Evolutionary conservation across 2,329 filamentous ascomycete genomes (phyloP).

Genomic region (Blastomyces parvus): DNA sequence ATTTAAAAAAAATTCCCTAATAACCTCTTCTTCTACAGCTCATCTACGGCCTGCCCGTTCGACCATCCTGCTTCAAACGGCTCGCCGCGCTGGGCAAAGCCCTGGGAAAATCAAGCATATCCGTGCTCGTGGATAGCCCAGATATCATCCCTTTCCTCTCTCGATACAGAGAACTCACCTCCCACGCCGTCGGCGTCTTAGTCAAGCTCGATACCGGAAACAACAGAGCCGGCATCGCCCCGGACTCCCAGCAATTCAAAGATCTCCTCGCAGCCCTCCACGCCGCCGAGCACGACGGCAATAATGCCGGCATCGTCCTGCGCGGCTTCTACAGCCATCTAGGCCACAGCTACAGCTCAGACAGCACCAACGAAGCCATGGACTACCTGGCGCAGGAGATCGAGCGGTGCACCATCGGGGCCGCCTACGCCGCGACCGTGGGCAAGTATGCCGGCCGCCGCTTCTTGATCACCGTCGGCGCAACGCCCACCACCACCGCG

Average conservation of each 20-base stretch:
- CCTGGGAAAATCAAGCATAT: constrained; percentile 49
- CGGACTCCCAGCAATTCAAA: constrained; percentile 33
- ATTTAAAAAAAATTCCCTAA: background rate
- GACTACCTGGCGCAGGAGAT: constrained; percentile 53
- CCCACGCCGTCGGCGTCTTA: constrained; percentile 45
- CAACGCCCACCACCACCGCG: constrained; percentile 62
- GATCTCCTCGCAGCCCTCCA: constrained; percentile 20
- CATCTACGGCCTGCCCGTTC: constrained; percentile 62
- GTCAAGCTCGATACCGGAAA: constrained; percentile 66
- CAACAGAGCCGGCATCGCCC: constrained; percentile 56
- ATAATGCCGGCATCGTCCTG: constrained; percentile 30
- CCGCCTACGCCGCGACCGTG: constrained; percentile 14
- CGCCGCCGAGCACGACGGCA: constrained; percentile 17
- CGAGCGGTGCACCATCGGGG: constrained; percentile 30
- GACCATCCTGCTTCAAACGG: constrained; percentile 51
- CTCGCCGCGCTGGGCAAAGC: constrained; percentile 47
- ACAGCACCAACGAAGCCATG: constrained; percentile 48
- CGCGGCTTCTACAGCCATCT: constrained; percentile 63
- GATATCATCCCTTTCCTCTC: constrained; percentile 47
- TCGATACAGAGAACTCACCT: constrained; percentile 36
- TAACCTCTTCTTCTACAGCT: constrained; percentile 25
- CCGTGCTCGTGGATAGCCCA: constrained; percentile 58
- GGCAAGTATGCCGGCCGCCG: constrained; percentile 18
- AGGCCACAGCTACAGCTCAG: constrained; percentile 57
- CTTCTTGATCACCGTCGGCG: constrained; percentile 57